Evolutionary conservation across 352 stramenopile genomes (phyloP), one percentile per base, ranked within the genome.

Genomic region (Phytophthora kernoviae): DNA sequence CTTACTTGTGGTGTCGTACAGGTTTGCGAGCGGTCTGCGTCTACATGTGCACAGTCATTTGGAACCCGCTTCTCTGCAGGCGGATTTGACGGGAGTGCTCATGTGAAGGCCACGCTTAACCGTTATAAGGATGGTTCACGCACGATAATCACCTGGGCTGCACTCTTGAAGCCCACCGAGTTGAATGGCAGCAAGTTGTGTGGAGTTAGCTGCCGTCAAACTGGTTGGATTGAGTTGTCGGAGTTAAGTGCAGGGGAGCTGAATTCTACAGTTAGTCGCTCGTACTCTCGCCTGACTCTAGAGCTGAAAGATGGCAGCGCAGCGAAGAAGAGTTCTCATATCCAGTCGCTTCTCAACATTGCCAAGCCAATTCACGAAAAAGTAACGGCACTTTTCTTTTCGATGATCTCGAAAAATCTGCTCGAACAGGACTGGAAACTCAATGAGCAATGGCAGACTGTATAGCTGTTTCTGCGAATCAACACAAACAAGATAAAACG

Each of bases 341-440:
- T 74, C 14, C 54, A 54, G n/a, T 54, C 40, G 22, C 44, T 76
- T 17, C 62, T 61, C 15, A 46, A 70, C 17, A 65, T 73, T 34
- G 59, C 68, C 7, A 50, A 58, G 14, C 49, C 55, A 41, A 58
- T 36, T 26, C 67, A 72, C 39, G 46, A 72, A 36, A 45, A 39
- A 30, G 56, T 61, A 12, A 34, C 54, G 14, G 44, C 53, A 33
- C 46, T 66, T 10, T 59, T 30, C 14, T 36, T 26, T 18, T 55
- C 68, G 42, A 30, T 70, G 9, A 56, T 76, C n/a, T 59, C 68
- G 9, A 49, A 76, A 9, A 20, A 66, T 40, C 37, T 76, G 4
- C 26, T 76, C 15, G 58, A 76, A 18, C 53, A 70, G 32, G 68
- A 72, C 46, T 72, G 62, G 62, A 75, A 72, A 22, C 40, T 51